Evolutionary conservation across 129 eudicot genomes (phyloP).

Genomic region (Pittosporum tobira): DNA sequence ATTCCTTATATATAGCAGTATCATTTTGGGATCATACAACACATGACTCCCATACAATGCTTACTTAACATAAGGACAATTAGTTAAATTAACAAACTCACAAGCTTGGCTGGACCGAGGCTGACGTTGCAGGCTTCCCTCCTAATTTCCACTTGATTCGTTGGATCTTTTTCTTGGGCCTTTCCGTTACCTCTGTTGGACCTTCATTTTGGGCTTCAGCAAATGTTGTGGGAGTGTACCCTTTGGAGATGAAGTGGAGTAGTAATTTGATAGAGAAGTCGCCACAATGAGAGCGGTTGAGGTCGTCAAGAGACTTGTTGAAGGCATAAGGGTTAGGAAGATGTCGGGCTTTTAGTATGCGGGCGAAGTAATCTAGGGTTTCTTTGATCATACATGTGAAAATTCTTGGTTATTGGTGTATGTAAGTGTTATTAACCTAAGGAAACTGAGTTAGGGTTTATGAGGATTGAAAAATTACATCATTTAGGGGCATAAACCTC

Average conservation of each 20-base stretch:
- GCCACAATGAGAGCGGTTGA: conserved; percentile 8
- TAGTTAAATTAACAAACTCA: too few relatives aligned
- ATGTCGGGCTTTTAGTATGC: conserved; percentile 1
- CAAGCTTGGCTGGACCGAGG: too few relatives aligned
- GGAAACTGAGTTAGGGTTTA: neutral
- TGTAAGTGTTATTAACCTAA: neutral
- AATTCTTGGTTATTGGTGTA: neutral
- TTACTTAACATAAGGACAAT: too few relatives aligned
- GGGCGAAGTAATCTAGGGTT: conserved; percentile 7
- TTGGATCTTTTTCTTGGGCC: too few relatives aligned
- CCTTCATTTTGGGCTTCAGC: too few relatives aligned
- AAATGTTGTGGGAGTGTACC: conserved; percentile 18
- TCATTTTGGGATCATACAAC: too few relatives aligned
- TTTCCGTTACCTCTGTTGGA: too few relatives aligned
- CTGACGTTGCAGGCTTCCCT: too few relatives aligned
- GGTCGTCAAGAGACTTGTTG: conserved; percentile 8
- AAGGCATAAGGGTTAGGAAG: neutral
- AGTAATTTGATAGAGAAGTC: conserved; percentile 13
- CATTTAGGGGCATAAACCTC: conserved; percentile 2
- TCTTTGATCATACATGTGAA: conserved; percentile 14
- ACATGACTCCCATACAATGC: too few relatives aligned
- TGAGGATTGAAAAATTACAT: neutral
- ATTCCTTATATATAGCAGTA: too few relatives aligned
- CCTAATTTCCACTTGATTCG: too few relatives aligned
- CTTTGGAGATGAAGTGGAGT: conserved; percentile 7